Evolutionary conservation across 768 basidiomycete species (phyloP), one percentile per base, ranked within the genome.

Genomic region (Psilocybe subaeruginosa): DNA sequence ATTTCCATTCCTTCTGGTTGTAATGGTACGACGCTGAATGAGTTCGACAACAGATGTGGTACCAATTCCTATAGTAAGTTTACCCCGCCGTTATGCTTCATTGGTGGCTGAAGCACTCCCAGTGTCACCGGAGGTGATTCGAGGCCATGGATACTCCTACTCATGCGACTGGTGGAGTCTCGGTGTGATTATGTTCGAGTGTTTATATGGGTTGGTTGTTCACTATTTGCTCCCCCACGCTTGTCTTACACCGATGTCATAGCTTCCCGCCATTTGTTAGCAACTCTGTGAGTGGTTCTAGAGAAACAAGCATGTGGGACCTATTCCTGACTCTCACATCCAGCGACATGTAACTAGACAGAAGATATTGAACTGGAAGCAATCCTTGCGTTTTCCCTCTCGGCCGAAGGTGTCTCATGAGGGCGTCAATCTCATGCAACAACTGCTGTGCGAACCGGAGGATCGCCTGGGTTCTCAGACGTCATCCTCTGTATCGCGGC

Each of bases 81-180:
- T 66, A 62, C 68, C 35, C 63, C 58, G 62, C 67, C 60, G 62
- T 64, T 64, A 64, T 63, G 48, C 64, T 63, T 61, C 47, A 29
- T 29, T 66, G 54, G 68, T 63, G 39, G 62, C 68, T 71, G 59
- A 70, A 52, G 61, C 46, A 65, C 46, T 64, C 60, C 27, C 62
- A 94, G 93, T 93, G 92, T 93, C 91, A 8, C 93, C 92, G 46
- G 92, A 94, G 73, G 93, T 94, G 49, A 93, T 95, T 70, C 86
- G 92, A 67, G 91, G 92, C 19, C 91, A 93, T 70, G 96, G 95
- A 27, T 98, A 99, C 75, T 87, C 90, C 41, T 96, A 92, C 76
- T 92, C 90, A 37, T 97, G 95, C 72, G 97, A 99, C 72, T 99
- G 95, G 95, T 99, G 97, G 97, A 94, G 92, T 76, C 84, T 98